Conservation (phyloP, 305 asterid species). For the Salvia sclarea region DNA sequence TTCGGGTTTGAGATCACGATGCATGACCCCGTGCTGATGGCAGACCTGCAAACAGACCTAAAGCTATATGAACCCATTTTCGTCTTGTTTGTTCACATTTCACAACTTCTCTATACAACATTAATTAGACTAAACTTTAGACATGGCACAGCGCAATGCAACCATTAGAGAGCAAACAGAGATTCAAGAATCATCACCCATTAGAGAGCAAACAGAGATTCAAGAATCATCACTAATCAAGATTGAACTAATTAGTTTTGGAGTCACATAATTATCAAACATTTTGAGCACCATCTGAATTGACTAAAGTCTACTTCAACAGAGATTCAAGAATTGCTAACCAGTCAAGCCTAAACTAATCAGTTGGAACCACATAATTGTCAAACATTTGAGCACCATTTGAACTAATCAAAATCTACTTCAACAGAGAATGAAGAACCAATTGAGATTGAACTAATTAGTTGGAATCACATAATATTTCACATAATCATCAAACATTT, state of each 20-base stretch:
- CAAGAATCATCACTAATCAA: background rate
- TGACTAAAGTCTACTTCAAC: background rate
- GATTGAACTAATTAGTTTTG: background rate
- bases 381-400: background rate
- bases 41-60: constrained; percentile 44
- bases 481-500: background rate
- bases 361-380: background rate
- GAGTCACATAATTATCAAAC: background rate
- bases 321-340: no score
- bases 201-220: background rate
- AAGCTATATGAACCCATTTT: constrained; percentile 23
- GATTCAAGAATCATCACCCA: background rate
- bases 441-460: background rate
- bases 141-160: constrained; percentile 10
- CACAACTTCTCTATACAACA: background rate
- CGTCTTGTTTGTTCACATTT: background rate
- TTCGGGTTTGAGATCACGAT: constrained; percentile 70
- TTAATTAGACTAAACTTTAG: background rate
- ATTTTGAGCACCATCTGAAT: background rate
- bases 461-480: background rate
- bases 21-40: constrained; percentile 61
- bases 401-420: background rate
- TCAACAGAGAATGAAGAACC: background rate
- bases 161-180: background rate
- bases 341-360: background rate